Percentiles rank a stretch among this genome's conserved stretches.
These are phyloP conservation scores for Emericellopsis atlantica DNA, from an alignment of 2,329 filamentous ascomycete species.

Conservation along the genomic window DNA sequence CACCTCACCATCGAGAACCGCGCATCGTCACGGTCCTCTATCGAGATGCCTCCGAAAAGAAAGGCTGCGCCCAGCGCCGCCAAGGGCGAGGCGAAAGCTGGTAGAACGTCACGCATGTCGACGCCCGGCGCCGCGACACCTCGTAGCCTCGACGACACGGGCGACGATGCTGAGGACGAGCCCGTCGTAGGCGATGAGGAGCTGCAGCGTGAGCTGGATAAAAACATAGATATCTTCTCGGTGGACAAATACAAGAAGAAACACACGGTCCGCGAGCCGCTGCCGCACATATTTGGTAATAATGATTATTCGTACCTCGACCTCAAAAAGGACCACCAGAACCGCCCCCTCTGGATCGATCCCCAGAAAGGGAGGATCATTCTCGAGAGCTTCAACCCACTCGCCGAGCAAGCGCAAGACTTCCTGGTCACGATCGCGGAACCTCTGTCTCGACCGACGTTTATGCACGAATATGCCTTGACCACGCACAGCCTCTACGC, in stretches of 20 bases:
- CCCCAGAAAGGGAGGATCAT: constrained; percentile 77
- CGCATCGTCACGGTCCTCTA: neutral
- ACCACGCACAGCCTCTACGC: constrained; percentile 91
- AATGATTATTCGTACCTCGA: constrained; percentile 70
- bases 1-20: neutral
- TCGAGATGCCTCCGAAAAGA: constrained; percentile 55
- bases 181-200: constrained; percentile 30
- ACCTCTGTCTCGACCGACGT: constrained; percentile 77
- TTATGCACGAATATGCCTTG: constrained; percentile 86
- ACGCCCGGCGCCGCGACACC: constrained; percentile 50
- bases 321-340: constrained; percentile 79
- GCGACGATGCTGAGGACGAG: constrained; percentile 32
- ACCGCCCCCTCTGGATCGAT: constrained; percentile 90
- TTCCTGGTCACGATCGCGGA: constrained; percentile 95
- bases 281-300: constrained; percentile 32
- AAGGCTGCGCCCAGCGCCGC: constrained; percentile 41
- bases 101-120: constrained; percentile 42
- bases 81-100: constrained; percentile 37
- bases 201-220: constrained; percentile 40
- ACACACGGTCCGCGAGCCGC: constrained; percentile 26
- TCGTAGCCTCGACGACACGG: constrained; percentile 40
- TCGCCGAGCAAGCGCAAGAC: constrained; percentile 79
- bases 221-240: constrained; percentile 48
- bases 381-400: constrained; percentile 83
- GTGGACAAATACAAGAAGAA: constrained; percentile 36